Percentiles rank a stretch among this genome's conserved stretches.
These are phyloP conservation scores for Aspergillus incahuasiensis DNA, from an alignment of 495 filamentous ascomycete genomes.

Conservation along the genomic window DNA sequence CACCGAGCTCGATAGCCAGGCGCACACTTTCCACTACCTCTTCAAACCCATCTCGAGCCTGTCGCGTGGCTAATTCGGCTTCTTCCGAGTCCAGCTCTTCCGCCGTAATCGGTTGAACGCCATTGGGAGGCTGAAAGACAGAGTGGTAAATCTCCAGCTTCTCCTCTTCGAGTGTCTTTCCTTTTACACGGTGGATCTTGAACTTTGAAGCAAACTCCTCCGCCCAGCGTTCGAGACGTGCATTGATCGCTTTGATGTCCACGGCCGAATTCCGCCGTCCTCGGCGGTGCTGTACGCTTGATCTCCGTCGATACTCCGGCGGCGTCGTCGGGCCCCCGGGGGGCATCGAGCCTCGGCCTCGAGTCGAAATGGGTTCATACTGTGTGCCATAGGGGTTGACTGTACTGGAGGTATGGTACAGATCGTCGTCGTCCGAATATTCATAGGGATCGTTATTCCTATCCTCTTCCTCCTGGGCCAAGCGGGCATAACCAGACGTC, in stretches of 20 bases:
- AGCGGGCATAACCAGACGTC: constrained; percentile 85
- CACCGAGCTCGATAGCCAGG: constrained; percentile 81
- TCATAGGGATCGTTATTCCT: constrained; percentile 51
- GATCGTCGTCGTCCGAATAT: constrained; percentile 66
- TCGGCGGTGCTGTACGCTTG: constrained; percentile 47
- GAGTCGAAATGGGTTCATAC: constrained; percentile 61
- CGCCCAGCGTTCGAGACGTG: constrained; percentile 91
- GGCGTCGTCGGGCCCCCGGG: constrained; percentile 36
- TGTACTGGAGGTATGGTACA: constrained; percentile 52
- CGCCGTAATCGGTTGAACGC: constrained; percentile 70
- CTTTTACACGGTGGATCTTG: constrained; percentile 77
- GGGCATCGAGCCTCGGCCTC: constrained; percentile 47
- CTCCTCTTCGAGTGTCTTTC: constrained; percentile 72
- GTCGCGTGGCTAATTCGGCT: constrained; percentile 49
- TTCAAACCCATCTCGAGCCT: constrained; percentile 79
- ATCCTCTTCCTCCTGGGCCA: constrained; percentile 84
- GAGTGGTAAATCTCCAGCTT: constrained; percentile 94
- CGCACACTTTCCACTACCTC: constrained; percentile 85
- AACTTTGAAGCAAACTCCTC: constrained; percentile 98
- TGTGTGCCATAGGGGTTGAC: constrained; percentile 59
- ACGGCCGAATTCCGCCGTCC: constrained; percentile 80
- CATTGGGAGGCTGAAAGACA: constrained; percentile 89
- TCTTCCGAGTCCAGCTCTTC: constrained; percentile 63
- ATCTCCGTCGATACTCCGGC: constrained; percentile 41
- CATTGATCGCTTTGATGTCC: constrained; percentile 98